Evolutionary conservation across 192 early-diverging fungal species (phyloP), one percentile per base, ranked within the genome.

Genomic region (Coemansia sp.): DNA sequence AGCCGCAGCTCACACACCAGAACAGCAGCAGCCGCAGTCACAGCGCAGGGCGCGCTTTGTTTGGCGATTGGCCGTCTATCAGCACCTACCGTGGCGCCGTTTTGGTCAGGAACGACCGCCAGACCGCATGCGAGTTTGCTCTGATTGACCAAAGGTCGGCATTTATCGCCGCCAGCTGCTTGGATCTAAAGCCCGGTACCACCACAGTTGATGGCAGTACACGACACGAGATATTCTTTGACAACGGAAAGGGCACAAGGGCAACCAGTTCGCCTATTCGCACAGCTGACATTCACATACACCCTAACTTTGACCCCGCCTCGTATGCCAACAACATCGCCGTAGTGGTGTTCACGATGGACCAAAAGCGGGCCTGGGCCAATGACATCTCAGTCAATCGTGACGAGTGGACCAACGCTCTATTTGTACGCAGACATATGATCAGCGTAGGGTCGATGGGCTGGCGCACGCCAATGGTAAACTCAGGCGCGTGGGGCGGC

Each of bases 261-360:
- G 39, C 40, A 4, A 39, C 24, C 11, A 63, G 45, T 1, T 33
- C 53, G 5, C 23, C 21, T 7, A 59, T 61, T 38, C 20, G 8
- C 23, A n/a, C 18, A 7, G 31, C 28, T n/a, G 16, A 74, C n/a
- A 57, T 74, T 8, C 51, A 66, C 21, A 60, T 74, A 0, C 66
- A 74, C n/a, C 72, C 72, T 0, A 14, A 33, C 5, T 74, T 51
- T 13, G 50, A 74, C 62, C 24, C 62, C 0, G 34, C 24, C 8
- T 61, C 66, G 11, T 62, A 68, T 53, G 72, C 72, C 26, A 69
- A 74, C 66, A 69, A 74, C 59, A 61, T 74, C 21, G 66, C 72
- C 5, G 45, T 74, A 3, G 65, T 65, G 34, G 23, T 36, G 11
- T 69, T 31, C 21, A 16, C 35, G 28, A 60, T 51, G 35, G 53